phyloP scores from a whole-genome alignment of 768 basidiomycete genomes.

The Suillus occidentalis region DNA sequence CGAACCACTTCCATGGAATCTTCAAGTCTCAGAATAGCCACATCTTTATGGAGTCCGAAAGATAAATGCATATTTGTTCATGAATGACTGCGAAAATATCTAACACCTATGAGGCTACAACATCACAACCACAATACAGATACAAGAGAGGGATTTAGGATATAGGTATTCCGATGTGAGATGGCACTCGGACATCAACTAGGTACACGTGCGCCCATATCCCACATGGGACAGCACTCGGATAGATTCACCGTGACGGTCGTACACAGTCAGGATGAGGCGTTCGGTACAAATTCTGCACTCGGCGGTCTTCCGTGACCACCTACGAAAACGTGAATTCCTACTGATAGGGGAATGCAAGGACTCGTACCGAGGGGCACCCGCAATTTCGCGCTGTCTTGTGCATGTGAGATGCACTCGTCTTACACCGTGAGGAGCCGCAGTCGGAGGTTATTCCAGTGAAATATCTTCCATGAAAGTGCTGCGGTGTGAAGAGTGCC shows the following conservation, averaged over 20 bases:
- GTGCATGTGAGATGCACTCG: conserved; percentile 35
- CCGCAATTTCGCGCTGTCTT: conserved; percentile 36
- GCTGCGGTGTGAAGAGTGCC: conserved; percentile 22
- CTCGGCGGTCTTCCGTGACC: conserved; percentile 36
- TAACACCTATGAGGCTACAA: conserved; percentile 7
- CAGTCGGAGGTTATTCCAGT: conserved; percentile 34
- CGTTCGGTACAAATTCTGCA: conserved; percentile 37
- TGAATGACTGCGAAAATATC: background rate
- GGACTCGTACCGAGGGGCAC: conserved; percentile 26
- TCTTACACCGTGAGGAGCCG: conserved; percentile 32
- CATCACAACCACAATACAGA: background rate
- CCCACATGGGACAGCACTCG: conserved; percentile 6
- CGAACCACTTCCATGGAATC: background rate
- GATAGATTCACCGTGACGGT: conserved; percentile 14
- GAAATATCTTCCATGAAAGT: conserved; percentile 40
- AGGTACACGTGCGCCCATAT: conserved; percentile 1
- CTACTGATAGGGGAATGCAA: conserved; percentile 15
- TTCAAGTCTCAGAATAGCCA: background rate
- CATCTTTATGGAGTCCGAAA: background rate
- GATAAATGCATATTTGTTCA: conserved; percentile 1
- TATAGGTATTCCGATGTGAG: conserved; percentile 22
- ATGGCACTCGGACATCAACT: background rate
- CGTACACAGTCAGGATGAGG: conserved; percentile 33
- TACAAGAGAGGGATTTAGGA: background rate
- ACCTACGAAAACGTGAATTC: conserved; percentile 21